These are phyloP conservation scores for Colletotrichum somersetense DNA, from an alignment of 2,329 filamentous ascomycete species.

Conservation along the genomic window DNA sequence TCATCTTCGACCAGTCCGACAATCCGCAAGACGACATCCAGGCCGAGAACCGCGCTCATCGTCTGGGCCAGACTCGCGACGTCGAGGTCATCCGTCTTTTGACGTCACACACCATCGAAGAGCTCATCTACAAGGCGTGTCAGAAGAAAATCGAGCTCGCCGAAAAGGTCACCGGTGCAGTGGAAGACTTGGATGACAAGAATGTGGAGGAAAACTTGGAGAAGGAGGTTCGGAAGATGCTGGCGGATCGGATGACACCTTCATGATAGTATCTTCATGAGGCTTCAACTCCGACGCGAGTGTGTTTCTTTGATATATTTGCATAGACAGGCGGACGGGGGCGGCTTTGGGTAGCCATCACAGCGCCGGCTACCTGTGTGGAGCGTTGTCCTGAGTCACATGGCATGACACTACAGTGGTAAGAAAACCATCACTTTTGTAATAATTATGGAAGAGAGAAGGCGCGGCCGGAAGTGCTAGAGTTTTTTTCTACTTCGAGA, in stretches of 20 bases:
- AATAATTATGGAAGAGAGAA: neutral
- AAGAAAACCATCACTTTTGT: neutral
- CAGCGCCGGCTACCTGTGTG: neutral
- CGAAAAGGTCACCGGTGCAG: constrained; percentile 64
- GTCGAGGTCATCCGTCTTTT: constrained; percentile 93
- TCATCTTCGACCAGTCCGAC: constrained; percentile 97
- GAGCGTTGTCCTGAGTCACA: constrained; percentile 1
- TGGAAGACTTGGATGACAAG: constrained; percentile 48
- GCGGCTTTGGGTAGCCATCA: neutral
- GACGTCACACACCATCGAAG: constrained; percentile 85
- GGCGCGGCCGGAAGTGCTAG: neutral
- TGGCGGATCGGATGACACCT: constrained; percentile 55
- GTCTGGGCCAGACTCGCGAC: constrained; percentile 89
- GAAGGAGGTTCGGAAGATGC: constrained; percentile 60
- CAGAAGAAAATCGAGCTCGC: constrained; percentile 94
- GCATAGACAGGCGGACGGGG: neutral
- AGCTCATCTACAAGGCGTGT: constrained; percentile 91
- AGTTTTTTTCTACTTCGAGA: neutral
- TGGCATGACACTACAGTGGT: neutral
- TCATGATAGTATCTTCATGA: constrained; percentile 44
- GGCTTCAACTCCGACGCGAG: too few species aligned
- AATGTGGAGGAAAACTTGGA: constrained; percentile 54
- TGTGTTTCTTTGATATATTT: neutral
- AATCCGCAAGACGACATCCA: constrained; percentile 99
- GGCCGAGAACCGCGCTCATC: constrained; percentile 95